Evolutionary conservation across 352 stramenopile genomes (phyloP), one percentile per base, ranked within the genome.

Genomic region (Globisporangium camurandrum): DNA sequence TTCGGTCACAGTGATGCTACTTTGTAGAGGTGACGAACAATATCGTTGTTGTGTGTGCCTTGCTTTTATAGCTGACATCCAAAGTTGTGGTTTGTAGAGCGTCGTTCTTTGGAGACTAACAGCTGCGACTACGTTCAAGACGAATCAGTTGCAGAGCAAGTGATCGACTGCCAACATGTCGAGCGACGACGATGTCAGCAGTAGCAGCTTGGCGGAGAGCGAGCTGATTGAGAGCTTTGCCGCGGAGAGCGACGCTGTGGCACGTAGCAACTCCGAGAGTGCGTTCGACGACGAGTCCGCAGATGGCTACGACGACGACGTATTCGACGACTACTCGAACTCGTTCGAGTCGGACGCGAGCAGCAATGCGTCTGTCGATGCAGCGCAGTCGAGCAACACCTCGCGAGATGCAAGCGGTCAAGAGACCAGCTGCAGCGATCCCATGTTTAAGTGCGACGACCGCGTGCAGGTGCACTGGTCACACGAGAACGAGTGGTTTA

Each of bases 311-410:
- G 61, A 66, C 17, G 57, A 73, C 12, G 66, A 80, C 9, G 60
- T 54, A 7, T 80, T 78, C 24, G 70, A 79, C 28, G 56, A 65
- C 4, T 85, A 85, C 54, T 79, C 70, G 28, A 66, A 77, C 39
- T 62, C 64, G 24, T 83, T 83, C 27, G 70, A 85, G 54, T 57
- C 31, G 1, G 26, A 17, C 7, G 37, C 17, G 1, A 24, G 19
- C 7, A 56, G 61, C 6, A 44, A 37, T 22, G 20, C 16, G 11
- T 5, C 26, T 14, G 17, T 31, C 27, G 17, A 50, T 27, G 12
- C 41, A 24, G 17, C 26, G n/a, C n/a, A n/a, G n/a, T n/a, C n/a
- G n/a, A n/a, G n/a, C n/a, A n/a, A n/a, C n/a, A n/a, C n/a, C n/a
- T n/a, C n/a, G n/a, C n/a, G n/a, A n/a, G n/a, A n/a, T n/a, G n/a